Percentiles rank a stretch among this genome's conserved stretches.
phyloP scores from a whole-genome alignment of 108 stramenopile genomes.

The Nitzschia sp. region DNA sequence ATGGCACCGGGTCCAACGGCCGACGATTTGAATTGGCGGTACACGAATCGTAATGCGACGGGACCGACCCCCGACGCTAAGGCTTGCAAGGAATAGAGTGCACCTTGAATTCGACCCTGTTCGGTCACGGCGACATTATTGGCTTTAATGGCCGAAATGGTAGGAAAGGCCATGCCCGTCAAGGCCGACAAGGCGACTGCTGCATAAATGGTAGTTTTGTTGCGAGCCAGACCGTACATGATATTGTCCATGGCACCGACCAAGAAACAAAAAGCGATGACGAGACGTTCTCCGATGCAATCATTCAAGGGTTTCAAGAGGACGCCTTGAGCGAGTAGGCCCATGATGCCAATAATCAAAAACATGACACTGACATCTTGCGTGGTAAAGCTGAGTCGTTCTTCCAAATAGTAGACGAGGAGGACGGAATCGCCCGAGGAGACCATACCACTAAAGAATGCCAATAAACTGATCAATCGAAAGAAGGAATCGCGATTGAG shows the following conservation, averaged over 20 bases:
- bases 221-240: constrained; percentile 66
- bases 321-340: constrained; percentile 70
- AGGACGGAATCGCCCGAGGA: constrained; percentile 68
- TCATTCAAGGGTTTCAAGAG: constrained; percentile 76
- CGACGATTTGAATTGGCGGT: constrained; percentile 53
- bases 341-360: constrained; percentile 62
- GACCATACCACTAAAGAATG: constrained; percentile 79
- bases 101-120: constrained; percentile 88
- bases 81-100: constrained; percentile 74
- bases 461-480: constrained; percentile 66
- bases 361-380: constrained; percentile 72
- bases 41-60: constrained; percentile 54
- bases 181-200: constrained; percentile 54
- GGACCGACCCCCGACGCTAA: constrained; percentile 79
- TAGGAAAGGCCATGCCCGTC: constrained; percentile 76
- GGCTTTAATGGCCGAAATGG: constrained; percentile 82
- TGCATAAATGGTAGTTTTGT: constrained; percentile 64
- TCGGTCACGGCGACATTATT: constrained; percentile 79
- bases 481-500: constrained; percentile 77
- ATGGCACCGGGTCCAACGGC: constrained; percentile 68
- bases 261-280: constrained; percentile 60
- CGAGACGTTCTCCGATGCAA: constrained; percentile 63
- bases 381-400: constrained; percentile 60
- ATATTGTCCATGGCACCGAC: constrained; percentile 48
- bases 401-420: constrained; percentile 81